phyloP scores from a whole-genome alignment of 148 eudicot genomes.

The Persicaria tinctoria region DNA sequence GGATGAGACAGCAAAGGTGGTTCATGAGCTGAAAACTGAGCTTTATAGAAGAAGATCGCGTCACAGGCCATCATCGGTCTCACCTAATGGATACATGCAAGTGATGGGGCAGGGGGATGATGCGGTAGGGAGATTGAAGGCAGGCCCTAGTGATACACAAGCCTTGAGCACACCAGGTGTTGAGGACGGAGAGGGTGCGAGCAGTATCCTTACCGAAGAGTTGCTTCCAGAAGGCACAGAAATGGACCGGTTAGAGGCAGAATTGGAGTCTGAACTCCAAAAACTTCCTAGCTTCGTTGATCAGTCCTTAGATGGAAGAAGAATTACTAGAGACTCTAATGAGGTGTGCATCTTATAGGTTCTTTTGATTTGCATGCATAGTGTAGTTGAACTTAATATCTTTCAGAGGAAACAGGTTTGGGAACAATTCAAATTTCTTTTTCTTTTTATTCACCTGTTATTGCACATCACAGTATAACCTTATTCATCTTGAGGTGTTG shows the following conservation, averaged over 20 bases:
- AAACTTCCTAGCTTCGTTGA: conserved; percentile 47
- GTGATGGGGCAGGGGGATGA: background rate
- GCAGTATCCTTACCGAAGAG: conserved; percentile 46
- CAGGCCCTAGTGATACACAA: conserved; percentile 14
- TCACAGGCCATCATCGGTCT: conserved; percentile 14
- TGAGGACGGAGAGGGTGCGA: conserved; percentile 40
- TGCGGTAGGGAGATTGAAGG: conserved; percentile 12
- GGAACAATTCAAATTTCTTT: background rate
- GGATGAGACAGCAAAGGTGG: conserved; percentile 59
- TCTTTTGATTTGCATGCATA: background rate
- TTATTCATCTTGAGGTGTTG: background rate
- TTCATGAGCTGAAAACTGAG: conserved; percentile 49
- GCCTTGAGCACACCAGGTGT: conserved; percentile 15
- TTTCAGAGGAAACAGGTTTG: background rate
- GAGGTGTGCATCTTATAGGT: conserved; percentile 29
- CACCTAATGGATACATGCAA: conserved; percentile 11
- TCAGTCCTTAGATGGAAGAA: background rate
- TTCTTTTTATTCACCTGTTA: background rate
- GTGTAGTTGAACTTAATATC: background rate
- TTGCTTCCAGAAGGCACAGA: conserved; percentile 36
- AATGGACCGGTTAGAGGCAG: conserved; percentile 66
- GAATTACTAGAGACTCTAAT: conserved; percentile 28
- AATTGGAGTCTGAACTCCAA: conserved; percentile 58
- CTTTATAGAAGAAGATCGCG: conserved; percentile 37
- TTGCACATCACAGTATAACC: background rate